Conservation (phyloP, 2,329 filamentous ascomycete genomes). For the Calonectria pseudoreteaudii region DNA sequence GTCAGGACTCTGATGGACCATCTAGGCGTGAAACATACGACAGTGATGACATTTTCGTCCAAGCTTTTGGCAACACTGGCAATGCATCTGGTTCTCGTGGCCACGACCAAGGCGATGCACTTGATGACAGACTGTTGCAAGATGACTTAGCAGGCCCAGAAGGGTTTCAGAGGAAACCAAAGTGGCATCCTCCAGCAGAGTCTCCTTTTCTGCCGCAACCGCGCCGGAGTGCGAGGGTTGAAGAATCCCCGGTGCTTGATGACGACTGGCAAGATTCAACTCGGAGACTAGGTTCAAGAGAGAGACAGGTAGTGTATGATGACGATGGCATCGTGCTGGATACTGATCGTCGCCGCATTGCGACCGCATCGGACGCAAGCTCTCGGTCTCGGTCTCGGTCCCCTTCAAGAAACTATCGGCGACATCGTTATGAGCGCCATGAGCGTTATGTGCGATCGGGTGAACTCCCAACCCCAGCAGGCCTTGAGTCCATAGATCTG, state of each 20-base stretch:
- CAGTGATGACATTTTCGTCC: neutral
- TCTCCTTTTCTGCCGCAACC: neutral
- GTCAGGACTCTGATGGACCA: conserved; percentile 11
- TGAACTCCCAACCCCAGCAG: neutral
- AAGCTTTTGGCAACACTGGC: neutral
- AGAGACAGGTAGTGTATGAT: neutral
- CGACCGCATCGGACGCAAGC: neutral
- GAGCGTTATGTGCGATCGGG: neutral
- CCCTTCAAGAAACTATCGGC: neutral
- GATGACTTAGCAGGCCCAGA: neutral
- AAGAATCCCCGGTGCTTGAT: neutral
- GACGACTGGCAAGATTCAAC: neutral
- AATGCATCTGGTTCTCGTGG: neutral
- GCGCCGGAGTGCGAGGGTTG: neutral
- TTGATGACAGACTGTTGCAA: neutral
- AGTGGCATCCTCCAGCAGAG: neutral
- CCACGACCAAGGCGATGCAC: neutral
- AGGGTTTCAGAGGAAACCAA: neutral
- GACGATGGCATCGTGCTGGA: neutral
- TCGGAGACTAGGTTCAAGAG: neutral
- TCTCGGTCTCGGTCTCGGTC: neutral
- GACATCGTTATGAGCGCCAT: neutral
- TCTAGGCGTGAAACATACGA: conserved; percentile 26
- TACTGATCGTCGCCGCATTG: neutral
- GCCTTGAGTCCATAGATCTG: neutral